A percentile compares a stretch with the other conserved stretches of the same genome.
Evolutionary conservation across 768 basidiomycete species (phyloP).

Genomic region (Piloderma croceum): DNA sequence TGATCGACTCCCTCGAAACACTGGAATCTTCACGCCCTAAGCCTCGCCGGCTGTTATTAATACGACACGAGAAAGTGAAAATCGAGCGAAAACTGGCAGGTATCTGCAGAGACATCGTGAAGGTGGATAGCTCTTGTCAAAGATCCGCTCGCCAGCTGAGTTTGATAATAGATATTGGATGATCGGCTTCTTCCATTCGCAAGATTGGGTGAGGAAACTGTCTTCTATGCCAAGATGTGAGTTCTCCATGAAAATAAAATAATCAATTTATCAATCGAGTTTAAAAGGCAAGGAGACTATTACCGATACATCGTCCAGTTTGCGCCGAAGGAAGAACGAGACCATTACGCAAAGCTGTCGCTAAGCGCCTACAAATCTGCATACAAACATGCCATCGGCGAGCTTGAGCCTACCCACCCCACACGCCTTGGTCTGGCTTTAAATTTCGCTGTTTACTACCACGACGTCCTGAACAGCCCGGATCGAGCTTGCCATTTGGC

Average conservation of each 20-base stretch:
- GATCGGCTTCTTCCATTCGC: conserved; percentile 54
- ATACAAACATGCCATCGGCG: conserved; percentile 73
- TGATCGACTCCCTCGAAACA: conserved; percentile 71
- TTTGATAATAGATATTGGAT: conserved; percentile 23
- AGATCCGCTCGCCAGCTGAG: conserved; percentile 10
- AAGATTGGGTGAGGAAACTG: conserved; percentile 72
- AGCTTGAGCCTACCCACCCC: conserved; percentile 75
- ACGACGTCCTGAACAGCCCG: conserved; percentile 79
- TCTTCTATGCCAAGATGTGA: conserved; percentile 89
- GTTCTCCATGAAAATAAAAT: conserved; percentile 24
- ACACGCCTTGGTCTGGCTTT: conserved; percentile 84
- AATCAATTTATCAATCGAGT: conserved; percentile 2
- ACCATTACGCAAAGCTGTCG: conserved; percentile 65
- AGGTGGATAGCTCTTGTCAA: conserved; percentile 63
- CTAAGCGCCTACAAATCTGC: conserved; percentile 82
- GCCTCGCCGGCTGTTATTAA: conserved; percentile 55
- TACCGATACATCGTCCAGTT: conserved; percentile 89
- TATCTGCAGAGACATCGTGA: conserved; percentile 75
- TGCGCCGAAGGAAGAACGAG: conserved; percentile 63
- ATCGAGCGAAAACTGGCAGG: conserved; percentile 74
- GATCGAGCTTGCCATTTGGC: conserved; percentile 84
- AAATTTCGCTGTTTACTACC: conserved; percentile 94
- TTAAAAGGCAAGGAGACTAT: conserved; percentile 79
- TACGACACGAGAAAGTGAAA: conserved; percentile 65
- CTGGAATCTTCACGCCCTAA: conserved; percentile 48